Conservation (phyloP, 2,329 filamentous ascomycete genomes). For the Hymenoscyphus albidus region DNA sequence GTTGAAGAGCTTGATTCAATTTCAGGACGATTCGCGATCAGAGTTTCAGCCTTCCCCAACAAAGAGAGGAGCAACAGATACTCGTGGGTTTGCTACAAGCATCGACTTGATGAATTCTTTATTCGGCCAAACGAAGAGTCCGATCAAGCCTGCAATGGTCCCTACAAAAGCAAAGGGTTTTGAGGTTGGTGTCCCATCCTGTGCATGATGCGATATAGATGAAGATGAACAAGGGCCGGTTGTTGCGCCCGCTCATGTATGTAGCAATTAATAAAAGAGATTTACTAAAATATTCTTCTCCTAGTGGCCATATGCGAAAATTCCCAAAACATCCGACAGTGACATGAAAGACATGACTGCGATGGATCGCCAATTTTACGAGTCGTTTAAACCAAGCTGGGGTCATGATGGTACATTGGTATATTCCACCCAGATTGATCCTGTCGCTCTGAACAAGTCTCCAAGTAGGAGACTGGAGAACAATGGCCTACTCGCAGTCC, state of each 20-base stretch:
- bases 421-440: slow-evolving; percentile 49
- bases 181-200: slow-evolving; percentile 73
- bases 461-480: slow-evolving; percentile 29
- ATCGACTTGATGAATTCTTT: slow-evolving; percentile 97
- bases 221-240: slow-evolving; percentile 24
- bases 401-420: slow-evolving; percentile 70
- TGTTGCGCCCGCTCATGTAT: slow-evolving; percentile 36
- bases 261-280: slow-evolving; percentile 35
- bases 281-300: slow-evolving; percentile 45
- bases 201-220: slow-evolving; percentile 25
- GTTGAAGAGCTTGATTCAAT: slow-evolving; percentile 47
- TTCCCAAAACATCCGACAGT: slow-evolving; percentile 63
- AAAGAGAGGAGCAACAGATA: slow-evolving; percentile 35
- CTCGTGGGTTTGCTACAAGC: slow-evolving; percentile 73
- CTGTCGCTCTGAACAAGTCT: slow-evolving; percentile 32
- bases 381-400: slow-evolving; percentile 76
- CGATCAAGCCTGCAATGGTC: slow-evolving; percentile 50
- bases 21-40: slow-evolving; percentile 39
- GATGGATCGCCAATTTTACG: slow-evolving; percentile 64
- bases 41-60: slow-evolving; percentile 47
- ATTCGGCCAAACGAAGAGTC: slow-evolving; percentile 69
- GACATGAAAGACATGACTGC: slow-evolving; percentile 59
- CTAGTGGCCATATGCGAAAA: slow-evolving; percentile 86
- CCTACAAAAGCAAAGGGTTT: slow-evolving; percentile 64
- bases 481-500: slow-evolving; percentile 49